phyloP scores from a whole-genome alignment of 768 basidiomycete species.

The Ephemerocybe angulata region DNA sequence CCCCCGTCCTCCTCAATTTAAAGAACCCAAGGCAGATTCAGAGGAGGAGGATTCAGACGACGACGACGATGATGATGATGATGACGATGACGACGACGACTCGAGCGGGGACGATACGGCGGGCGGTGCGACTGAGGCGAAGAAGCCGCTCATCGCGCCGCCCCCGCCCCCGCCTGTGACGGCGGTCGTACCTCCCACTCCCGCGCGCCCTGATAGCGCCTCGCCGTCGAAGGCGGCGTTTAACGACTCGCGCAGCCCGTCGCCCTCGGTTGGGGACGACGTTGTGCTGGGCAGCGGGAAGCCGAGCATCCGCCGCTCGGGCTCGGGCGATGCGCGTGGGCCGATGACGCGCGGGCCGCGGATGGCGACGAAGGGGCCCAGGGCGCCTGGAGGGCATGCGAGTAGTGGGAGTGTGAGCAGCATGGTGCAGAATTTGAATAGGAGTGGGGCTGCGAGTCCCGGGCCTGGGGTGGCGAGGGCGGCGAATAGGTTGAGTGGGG shows the following conservation, averaged over 20 bases:
- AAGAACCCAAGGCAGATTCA: constrained; percentile 48
- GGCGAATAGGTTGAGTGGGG: constrained; percentile 42
- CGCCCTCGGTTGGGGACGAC: constrained; percentile 29
- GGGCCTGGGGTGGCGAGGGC: constrained; percentile 29
- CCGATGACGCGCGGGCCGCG: constrained; percentile 26
- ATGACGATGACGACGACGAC: constrained; percentile 9
- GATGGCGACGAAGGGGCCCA: constrained; percentile 46
- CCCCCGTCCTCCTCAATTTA: constrained; percentile 43
- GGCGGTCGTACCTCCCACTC: constrained; percentile 52
- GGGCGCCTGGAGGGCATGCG: constrained; percentile 47
- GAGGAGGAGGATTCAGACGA: constrained; percentile 11
- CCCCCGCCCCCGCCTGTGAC: constrained; percentile 7
- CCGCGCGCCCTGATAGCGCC: constrained; percentile 34
- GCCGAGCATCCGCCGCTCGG: constrained; percentile 43
- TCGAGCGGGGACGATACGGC: constrained; percentile 6
- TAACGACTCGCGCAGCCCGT: constrained; percentile 42
- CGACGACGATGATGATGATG: constrained; percentile 13
- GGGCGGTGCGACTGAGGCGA: neutral
- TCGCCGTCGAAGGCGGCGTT: constrained; percentile 34
- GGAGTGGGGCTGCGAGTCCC: constrained; percentile 35
- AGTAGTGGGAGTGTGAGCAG: constrained; percentile 53
- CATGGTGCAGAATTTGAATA: constrained; percentile 56
- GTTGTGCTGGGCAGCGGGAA: constrained; percentile 34
- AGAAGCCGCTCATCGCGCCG: neutral
- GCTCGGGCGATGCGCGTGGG: constrained; percentile 34